Evolutionary conservation across 2,329 filamentous ascomycete genomes (phyloP).

Genomic region (Diaporthe amygdali): DNA sequence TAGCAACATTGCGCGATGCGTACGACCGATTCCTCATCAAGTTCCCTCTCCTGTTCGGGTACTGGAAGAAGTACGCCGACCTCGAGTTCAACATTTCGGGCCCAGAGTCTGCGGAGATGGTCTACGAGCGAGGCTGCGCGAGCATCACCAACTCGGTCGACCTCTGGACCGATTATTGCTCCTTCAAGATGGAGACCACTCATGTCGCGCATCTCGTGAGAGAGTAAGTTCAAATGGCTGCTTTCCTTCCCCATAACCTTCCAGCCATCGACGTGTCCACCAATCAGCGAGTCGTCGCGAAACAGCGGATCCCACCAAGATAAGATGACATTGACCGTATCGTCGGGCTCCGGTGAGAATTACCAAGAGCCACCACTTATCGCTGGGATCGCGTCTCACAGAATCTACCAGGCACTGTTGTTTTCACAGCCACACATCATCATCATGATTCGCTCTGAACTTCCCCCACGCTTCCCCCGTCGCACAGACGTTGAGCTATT

Average conservation of each 20-base stretch:
- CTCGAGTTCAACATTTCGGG: slow-evolving; percentile 96
- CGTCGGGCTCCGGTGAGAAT: slow-evolving; percentile 69
- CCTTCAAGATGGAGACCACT: slow-evolving; percentile 96
- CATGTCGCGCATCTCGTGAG: slow-evolving; percentile 93
- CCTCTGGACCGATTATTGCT: slow-evolving; percentile 96
- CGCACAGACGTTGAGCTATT: slow-evolving; percentile 50
- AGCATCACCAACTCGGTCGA: slow-evolving; percentile 94
- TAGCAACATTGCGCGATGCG: slow-evolving; percentile 82
- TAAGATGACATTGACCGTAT: slow-evolving; percentile 31
- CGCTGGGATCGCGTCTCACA: slow-evolving; percentile 70
- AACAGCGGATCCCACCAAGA: slow-evolving; percentile 43
- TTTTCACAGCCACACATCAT: slow-evolving; percentile 37
- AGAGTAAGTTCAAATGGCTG: slow-evolving; percentile 90
- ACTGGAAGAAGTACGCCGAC: slow-evolving; percentile 99
- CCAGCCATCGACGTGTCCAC: slow-evolving; percentile 30
- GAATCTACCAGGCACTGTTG: slow-evolving; percentile 67
- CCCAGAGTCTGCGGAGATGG: slow-evolving; percentile 96
- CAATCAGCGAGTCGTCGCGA: slow-evolving; percentile 41
- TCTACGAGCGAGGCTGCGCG: slow-evolving; percentile 93
- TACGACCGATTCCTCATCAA: slow-evolving; percentile 95
- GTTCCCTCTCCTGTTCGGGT: slow-evolving; percentile 94
- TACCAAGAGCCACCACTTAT: slow-evolving; percentile 63
- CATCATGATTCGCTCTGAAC: slow-evolving; percentile 41
- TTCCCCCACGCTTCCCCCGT: slow-evolving; percentile 46
- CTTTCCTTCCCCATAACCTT: slow-evolving; percentile 69